phyloP scores from a whole-genome alignment of 164 flowering plant species.

The Umbellularia californica region DNA sequence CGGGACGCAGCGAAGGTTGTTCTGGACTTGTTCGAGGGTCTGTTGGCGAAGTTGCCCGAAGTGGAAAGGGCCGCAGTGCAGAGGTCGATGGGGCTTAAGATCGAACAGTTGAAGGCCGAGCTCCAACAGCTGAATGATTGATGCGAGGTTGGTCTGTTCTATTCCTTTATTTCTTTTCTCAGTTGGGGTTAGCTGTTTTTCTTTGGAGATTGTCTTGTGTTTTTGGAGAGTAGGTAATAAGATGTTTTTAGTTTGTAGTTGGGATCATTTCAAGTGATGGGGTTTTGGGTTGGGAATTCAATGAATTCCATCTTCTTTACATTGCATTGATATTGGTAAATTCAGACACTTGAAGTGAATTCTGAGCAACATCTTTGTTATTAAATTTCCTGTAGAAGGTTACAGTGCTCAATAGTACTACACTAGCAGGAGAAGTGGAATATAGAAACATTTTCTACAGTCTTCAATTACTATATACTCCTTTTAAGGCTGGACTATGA shows the following conservation, averaged over 20 bases:
- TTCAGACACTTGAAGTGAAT: no score
- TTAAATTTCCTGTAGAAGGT: no score
- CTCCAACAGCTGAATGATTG: slow-evolving; percentile 71
- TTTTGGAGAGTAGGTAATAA: no score
- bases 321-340: no score
- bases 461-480: no score
- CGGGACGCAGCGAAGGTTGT: slow-evolving; percentile 64
- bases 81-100: slow-evolving; percentile 92
- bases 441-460: no score
- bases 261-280: not conserved
- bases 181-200: not conserved
- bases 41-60: slow-evolving; percentile 52
- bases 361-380: no score
- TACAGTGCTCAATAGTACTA: no score
- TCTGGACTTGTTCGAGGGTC: slow-evolving; percentile 53
- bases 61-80: slow-evolving; percentile 49
- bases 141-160: slow-evolving; percentile 23
- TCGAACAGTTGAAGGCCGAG: slow-evolving; percentile 94
- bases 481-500: no score
- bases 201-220: not conserved
- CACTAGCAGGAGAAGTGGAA: no score
- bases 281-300: not conserved
- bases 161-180: not conserved
- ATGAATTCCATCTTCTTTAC: not conserved
- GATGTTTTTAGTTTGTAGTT: not conserved